A percentile compares a stretch with the other conserved stretches of the same genome.
These are phyloP conservation scores for Aureobasidium pullulans DNA, from an alignment of 2,329 filamentous ascomycete genomes.

Conservation along the genomic window DNA sequence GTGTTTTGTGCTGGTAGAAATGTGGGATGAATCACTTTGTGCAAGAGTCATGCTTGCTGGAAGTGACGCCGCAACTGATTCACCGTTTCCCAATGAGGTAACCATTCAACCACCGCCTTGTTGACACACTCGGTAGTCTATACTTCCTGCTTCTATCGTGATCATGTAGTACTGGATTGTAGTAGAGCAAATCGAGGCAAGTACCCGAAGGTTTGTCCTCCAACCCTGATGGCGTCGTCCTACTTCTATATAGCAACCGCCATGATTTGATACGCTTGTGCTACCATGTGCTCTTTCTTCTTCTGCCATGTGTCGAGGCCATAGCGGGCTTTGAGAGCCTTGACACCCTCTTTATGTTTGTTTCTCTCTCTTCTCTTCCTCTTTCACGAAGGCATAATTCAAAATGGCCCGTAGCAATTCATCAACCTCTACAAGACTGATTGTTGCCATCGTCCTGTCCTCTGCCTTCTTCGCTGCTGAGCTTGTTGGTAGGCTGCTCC, in stretches of 20 bases:
- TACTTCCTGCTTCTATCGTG: background rate
- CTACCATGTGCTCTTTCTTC: background rate
- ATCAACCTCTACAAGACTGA: background rate
- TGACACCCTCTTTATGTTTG: background rate
- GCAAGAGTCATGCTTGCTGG: background rate
- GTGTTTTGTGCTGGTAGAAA: slow-evolving; percentile 9
- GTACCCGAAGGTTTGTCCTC: background rate
- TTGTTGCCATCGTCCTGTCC: background rate
- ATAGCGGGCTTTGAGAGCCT: background rate
- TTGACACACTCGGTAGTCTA: background rate
- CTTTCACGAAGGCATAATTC: background rate
- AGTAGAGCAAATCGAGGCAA: background rate
- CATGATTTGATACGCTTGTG: slow-evolving; percentile 5
- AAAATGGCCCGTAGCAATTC: slow-evolving; percentile 4
- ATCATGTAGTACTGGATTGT: background rate
- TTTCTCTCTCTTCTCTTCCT: background rate
- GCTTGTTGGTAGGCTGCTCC: background rate
- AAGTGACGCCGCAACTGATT: background rate
- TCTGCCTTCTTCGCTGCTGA: slow-evolving; percentile 9
- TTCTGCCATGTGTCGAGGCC: background rate
- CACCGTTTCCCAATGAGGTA: background rate
- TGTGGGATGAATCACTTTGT: slow-evolving; percentile 9
- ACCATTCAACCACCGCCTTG: background rate
- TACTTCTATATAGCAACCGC: slow-evolving; percentile 4
- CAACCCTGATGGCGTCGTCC: slow-evolving; percentile 4